Base-by-base conservation (phyloP, 306 rosid genomes). In the Canavalia gladiata region DNA sequence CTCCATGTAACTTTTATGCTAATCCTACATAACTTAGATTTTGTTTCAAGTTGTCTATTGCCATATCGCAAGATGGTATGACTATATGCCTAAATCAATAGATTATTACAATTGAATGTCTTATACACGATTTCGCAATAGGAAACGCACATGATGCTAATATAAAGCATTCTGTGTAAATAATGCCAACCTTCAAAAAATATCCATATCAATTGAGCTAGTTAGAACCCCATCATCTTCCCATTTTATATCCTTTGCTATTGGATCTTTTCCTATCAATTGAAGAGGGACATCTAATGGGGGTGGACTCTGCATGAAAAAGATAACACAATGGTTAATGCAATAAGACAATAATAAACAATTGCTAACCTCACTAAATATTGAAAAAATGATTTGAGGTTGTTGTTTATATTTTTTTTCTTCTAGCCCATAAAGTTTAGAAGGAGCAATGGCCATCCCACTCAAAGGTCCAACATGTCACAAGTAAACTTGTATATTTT, bases 141-240 rank as follows among this genome's bases (percentile, higher is more conserved):
- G 56, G 80, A 39, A 59, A 70, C 18, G 49, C 34, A 42, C 47
- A 66, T 11, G 43, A 74, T 60, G 70, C 76, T 66, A 43, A 47
- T 47, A 45, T 47, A 45, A 6, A 68, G 68, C 51, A 71, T 67
- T 42, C 12, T 12, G 63, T 68, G 60, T 55, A 45, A 62, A 52
- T n/a, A 5, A 34, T 79, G 60, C n/a, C 18, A 74, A 80, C 50
- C 90, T 88, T 90, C 67, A 95, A 89, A 95, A 95, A 49, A 90
- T 62, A 18, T 89, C 92, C 89, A 92, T 9, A 84, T 95, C 98
- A 42, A 85, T 68, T 12, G 90, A 30, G 75, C 43, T 81, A 80
- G 25, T 80, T 74, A 92, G 97, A 55, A 95, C 97, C 13, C 98
- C 99, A 74, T 93, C 90, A 58, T 89, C 97, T 83, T 95, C 99